These are phyloP conservation scores for Hericium alpestre DNA, from an alignment of 768 basidiomycete genomes.

Conservation along the genomic window DNA sequence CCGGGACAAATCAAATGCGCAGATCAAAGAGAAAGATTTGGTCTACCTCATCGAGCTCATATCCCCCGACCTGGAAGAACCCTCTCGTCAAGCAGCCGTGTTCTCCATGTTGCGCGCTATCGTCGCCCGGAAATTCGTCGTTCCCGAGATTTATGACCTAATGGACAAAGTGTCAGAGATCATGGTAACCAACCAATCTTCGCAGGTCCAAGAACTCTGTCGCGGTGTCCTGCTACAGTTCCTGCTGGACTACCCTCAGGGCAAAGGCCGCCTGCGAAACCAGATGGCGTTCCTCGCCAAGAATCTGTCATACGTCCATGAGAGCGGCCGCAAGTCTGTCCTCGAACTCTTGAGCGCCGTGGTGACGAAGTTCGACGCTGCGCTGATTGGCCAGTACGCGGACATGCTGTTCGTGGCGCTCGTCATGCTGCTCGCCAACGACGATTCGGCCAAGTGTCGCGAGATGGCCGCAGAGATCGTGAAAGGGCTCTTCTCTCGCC, in stretches of 20 bases:
- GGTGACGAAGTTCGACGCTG: conserved; percentile 71
- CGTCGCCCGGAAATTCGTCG: conserved; percentile 81
- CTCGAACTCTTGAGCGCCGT: conserved; percentile 86
- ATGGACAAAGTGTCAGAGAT: conserved; percentile 90
- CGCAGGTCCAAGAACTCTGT: conserved; percentile 84
- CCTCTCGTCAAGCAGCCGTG: conserved; percentile 70
- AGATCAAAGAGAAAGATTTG: conserved; percentile 84
- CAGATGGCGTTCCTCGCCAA: conserved; percentile 88
- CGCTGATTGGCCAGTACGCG: conserved; percentile 65
- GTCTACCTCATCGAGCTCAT: conserved; percentile 79
- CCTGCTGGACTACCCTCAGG: conserved; percentile 94
- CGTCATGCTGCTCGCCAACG: conserved; percentile 90
- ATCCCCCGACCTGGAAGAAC: conserved; percentile 84
- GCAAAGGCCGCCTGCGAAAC: conserved; percentile 76
- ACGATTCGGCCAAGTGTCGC: conserved; percentile 81
- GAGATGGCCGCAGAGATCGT: conserved; percentile 81
- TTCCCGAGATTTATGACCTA: conserved; percentile 92
- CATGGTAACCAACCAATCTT: conserved; percentile 88
- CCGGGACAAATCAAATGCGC: conserved; percentile 76
- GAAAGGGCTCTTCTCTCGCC: conserved; percentile 59
- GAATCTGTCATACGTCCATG: conserved; percentile 83
- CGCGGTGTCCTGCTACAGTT: conserved; percentile 86
- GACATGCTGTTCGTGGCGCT: conserved; percentile 87
- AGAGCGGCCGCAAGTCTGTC: conserved; percentile 86
- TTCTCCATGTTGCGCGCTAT: conserved; percentile 88